Conservation (phyloP, 1,139 yeast species). For the Sugiyamaella castrensis region DNA sequence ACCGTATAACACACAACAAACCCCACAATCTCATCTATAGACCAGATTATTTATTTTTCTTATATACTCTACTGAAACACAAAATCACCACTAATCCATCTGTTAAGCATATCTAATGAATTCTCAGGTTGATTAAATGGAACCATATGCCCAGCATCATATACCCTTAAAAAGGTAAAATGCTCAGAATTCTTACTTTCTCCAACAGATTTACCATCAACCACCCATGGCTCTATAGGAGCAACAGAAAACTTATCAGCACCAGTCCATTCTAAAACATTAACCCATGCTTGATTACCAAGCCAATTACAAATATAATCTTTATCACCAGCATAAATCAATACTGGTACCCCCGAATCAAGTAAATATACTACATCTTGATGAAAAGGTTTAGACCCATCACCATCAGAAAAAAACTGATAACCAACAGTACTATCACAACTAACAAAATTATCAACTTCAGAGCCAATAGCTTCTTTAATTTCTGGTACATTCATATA, state of each 20-base stretch:
- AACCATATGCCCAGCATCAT: slow-evolving; percentile 68
- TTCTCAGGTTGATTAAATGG: slow-evolving; percentile 79
- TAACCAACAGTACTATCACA: slow-evolving; percentile 52
- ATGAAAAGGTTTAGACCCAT: slow-evolving; percentile 62
- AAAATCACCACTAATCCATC: slow-evolving; percentile 54
- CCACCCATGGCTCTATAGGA: slow-evolving; percentile 36
- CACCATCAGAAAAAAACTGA: slow-evolving; percentile 78
- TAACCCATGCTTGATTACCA: slow-evolving; percentile 79
- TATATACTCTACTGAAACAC: slow-evolving; percentile 29
- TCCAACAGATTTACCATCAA: slow-evolving; percentile 51
- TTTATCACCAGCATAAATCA: slow-evolving; percentile 83
- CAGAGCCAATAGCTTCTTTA: slow-evolving; percentile 85
- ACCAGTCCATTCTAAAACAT: slow-evolving; percentile 59
- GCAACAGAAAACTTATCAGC: slow-evolving; percentile 37
- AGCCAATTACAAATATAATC: slow-evolving; percentile 91
- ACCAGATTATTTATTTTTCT: too few relatives aligned
- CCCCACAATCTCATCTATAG: too few relatives aligned
- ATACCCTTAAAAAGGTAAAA: slow-evolving; percentile 61
- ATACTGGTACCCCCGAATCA: slow-evolving; percentile 70
- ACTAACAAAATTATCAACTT: slow-evolving; percentile 75
- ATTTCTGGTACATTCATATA: slow-evolving; percentile 69
- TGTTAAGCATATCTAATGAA: slow-evolving; percentile 71
- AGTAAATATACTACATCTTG: slow-evolving; percentile 57
- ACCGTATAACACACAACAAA: too few relatives aligned
- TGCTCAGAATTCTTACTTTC: slow-evolving; percentile 54